Evolutionary conservation across 441 rosid genomes (phyloP).

Genomic region (Syzygium malaccense): DNA sequence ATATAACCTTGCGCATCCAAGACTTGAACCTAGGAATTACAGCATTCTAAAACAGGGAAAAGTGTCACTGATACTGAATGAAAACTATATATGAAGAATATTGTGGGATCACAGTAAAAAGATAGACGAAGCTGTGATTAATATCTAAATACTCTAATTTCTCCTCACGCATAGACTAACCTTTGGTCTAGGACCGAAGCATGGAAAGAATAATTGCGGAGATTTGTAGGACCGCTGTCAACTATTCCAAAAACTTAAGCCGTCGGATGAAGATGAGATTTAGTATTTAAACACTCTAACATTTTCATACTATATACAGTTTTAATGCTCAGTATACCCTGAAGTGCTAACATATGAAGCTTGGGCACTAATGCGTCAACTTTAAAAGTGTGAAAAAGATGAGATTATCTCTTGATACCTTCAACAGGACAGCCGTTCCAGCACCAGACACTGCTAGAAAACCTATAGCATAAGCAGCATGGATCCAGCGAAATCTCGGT

Average conservation of each 20-base stretch:
- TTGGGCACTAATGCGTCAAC: background rate
- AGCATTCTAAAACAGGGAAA: constrained; percentile 49
- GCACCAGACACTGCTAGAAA: constrained; percentile 81
- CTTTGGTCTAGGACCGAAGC: background rate
- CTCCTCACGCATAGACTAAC: background rate
- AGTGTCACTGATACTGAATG: constrained; percentile 1
- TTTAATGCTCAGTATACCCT: background rate
- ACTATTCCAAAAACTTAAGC: background rate
- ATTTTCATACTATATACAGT: background rate
- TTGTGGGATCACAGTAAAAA: background rate
- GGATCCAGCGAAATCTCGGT: constrained; percentile 65
- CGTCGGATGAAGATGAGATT: background rate
- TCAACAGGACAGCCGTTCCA: constrained; percentile 64
- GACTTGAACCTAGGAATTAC: constrained; percentile 72
- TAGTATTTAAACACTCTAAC: background rate
- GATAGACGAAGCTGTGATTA: background rate
- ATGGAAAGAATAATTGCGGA: background rate
- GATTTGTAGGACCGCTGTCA: background rate
- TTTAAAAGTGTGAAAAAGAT: background rate
- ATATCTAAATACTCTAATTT: background rate
- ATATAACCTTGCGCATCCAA: constrained; percentile 73
- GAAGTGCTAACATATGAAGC: background rate
- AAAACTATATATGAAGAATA: background rate
- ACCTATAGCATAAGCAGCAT: constrained; percentile 73
- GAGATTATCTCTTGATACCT: constrained; percentile 34